Percentiles rank a stretch among this genome's conserved stretches.
Evolutionary conservation across 805 yeast genomes (phyloP).

Genomic region (Candida corydali): DNA sequence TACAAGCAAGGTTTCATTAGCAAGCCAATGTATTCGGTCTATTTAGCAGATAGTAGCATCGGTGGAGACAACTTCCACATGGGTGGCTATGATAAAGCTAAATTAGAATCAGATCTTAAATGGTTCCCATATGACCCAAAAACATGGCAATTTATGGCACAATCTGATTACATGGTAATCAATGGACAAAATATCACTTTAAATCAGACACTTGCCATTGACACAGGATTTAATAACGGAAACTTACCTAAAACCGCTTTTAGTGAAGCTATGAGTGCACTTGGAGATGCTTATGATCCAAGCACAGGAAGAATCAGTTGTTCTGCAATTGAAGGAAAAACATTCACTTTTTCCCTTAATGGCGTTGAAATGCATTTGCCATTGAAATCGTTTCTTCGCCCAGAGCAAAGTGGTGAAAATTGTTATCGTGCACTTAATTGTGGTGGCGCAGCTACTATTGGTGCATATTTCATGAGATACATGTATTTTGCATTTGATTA

Average conservation of each 20-base stretch:
- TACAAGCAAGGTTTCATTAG: neutral
- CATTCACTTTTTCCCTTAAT: neutral
- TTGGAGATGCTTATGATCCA: neutral
- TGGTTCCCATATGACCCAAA: too few species aligned
- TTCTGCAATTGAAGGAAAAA: neutral
- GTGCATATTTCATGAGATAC: slow-evolving; percentile 2
- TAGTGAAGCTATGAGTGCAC: neutral
- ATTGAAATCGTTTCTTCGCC: slow-evolving; percentile 2
- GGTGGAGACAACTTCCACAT: neutral
- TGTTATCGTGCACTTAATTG: neutral
- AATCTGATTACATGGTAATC: neutral
- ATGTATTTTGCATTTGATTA: slow-evolving; percentile 5
- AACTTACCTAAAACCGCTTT: neutral
- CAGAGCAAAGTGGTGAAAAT: neutral
- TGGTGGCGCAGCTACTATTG: neutral
- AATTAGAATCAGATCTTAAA: neutral
- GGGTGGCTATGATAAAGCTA: slow-evolving; percentile 6
- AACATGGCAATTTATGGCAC: neutral
- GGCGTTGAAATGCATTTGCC: slow-evolving; percentile 1
- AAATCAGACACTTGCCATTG: neutral
- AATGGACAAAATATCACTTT: slow-evolving; percentile 3
- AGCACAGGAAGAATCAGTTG: neutral
- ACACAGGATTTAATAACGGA: neutral
- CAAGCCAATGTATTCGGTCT: slow-evolving; percentile 1
- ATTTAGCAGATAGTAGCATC: neutral